phyloP scores from a whole-genome alignment of 805 yeast species.

The Lipomyces yamanashiensis region DNA sequence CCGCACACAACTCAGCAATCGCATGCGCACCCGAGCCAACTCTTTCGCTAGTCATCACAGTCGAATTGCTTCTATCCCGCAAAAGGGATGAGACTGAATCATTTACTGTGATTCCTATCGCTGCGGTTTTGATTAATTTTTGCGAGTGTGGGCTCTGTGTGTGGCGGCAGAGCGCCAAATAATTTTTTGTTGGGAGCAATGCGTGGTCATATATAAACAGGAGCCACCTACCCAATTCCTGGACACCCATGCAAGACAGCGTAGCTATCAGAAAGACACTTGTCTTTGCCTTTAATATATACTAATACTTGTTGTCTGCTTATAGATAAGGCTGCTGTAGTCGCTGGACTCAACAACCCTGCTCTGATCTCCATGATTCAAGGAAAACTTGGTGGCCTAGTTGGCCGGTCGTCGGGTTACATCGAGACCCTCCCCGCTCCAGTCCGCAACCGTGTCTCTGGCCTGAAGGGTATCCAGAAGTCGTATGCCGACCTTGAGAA shows the following conservation, averaged over 20 bases:
- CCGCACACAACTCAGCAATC: no score
- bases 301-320: not conserved
- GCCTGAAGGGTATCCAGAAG: slow-evolving; percentile 79
- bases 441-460: slow-evolving; percentile 77
- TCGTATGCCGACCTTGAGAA: slow-evolving; percentile 83
- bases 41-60: not conserved
- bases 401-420: slow-evolving; percentile 88
- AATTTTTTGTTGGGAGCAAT: slow-evolving; percentile 20
- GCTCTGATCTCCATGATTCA: slow-evolving; percentile 84
- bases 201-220: not conserved
- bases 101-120: not conserved
- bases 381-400: slow-evolving; percentile 80
- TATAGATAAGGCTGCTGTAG: slow-evolving; percentile 40
- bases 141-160: not conserved
- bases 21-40: no score
- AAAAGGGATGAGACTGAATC: not conserved
- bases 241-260: not conserved
- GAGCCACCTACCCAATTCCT: slow-evolving; percentile 1
- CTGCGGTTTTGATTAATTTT: not conserved
- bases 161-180: not conserved
- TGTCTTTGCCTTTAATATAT: not conserved
- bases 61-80: not conserved
- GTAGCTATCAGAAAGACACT: not conserved
- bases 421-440: slow-evolving; percentile 71
- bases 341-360: slow-evolving; percentile 69